Evolutionary conservation across 2,329 filamentous ascomycete species (phyloP).

Genomic region (Venturia carpophila): DNA sequence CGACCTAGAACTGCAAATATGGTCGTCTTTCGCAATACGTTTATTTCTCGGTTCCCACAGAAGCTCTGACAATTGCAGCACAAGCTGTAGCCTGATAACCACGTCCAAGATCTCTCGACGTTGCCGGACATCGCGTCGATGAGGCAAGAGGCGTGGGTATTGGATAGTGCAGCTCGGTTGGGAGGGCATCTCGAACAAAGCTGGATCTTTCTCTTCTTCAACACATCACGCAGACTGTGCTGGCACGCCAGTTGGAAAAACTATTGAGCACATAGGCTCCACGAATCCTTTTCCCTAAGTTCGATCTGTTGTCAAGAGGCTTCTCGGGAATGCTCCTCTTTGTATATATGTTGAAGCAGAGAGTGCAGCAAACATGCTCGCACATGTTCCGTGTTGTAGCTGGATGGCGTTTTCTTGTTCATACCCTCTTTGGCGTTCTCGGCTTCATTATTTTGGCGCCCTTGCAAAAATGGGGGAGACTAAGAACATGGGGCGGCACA

Average conservation of each 20-base stretch:
- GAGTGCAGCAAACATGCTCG: neutral
- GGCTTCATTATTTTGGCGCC: neutral
- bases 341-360: neutral
- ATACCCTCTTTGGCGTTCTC: constrained; percentile 8
- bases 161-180: neutral
- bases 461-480: neutral
- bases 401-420: constrained; percentile 8
- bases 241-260: neutral
- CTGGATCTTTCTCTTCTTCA: constrained; percentile 1
- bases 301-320: neutral
- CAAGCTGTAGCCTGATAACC: neutral
- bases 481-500: neutral
- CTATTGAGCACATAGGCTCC: neutral
- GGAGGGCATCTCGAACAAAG: neutral
- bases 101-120: neutral
- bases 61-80: neutral
- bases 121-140: constrained; percentile 9
- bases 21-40: neutral
- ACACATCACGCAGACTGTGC: neutral
- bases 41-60: neutral
- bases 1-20: neutral
- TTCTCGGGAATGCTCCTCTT: neutral
- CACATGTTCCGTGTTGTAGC: neutral
- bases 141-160: constrained; percentile 3
- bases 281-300: neutral